Conservation (phyloP, 148 eudicot species). For the Amaranthus hypochondriacus region DNA sequence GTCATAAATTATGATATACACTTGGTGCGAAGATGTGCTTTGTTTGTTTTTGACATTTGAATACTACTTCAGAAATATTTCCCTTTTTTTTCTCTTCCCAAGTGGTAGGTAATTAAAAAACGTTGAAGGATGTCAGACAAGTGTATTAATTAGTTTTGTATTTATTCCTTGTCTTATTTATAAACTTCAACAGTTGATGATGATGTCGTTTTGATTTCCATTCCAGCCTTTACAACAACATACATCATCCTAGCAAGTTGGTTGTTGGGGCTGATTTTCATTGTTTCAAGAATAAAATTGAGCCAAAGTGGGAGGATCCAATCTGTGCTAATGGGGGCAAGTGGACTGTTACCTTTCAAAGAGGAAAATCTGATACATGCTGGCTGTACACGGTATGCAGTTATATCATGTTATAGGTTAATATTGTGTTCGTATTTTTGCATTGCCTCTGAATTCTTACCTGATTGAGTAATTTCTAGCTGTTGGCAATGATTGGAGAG, state of each 20-base stretch:
- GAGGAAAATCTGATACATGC: slow-evolving; percentile 58
- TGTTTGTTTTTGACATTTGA: neutral
- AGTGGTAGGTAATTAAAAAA: neutral
- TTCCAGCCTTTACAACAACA: slow-evolving; percentile 78
- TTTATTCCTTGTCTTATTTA: neutral
- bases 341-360: slow-evolving; percentile 54
- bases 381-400: slow-evolving; percentile 80
- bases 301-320: slow-evolving; percentile 99
- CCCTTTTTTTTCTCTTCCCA: neutral
- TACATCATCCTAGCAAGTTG: slow-evolving; percentile 77
- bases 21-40: neutral
- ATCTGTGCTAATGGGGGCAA: slow-evolving; percentile 94
- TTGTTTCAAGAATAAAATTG: slow-evolving; percentile 81
- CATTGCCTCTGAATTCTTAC: slow-evolving; percentile 15
- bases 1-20: neutral
- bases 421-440: neutral
- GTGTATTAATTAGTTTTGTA: neutral
- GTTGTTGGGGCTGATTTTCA: slow-evolving; percentile 60
- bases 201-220: slow-evolving; percentile 1
- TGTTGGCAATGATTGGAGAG: slow-evolving; percentile 95
- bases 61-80: neutral
- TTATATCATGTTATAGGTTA: neutral
- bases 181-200: neutral
- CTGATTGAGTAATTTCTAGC: slow-evolving; percentile 29
- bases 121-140: neutral